Base-by-base conservation (phyloP, 495 filamentous ascomycete species). In the Hyphodiscus hymeniophilus region DNA sequence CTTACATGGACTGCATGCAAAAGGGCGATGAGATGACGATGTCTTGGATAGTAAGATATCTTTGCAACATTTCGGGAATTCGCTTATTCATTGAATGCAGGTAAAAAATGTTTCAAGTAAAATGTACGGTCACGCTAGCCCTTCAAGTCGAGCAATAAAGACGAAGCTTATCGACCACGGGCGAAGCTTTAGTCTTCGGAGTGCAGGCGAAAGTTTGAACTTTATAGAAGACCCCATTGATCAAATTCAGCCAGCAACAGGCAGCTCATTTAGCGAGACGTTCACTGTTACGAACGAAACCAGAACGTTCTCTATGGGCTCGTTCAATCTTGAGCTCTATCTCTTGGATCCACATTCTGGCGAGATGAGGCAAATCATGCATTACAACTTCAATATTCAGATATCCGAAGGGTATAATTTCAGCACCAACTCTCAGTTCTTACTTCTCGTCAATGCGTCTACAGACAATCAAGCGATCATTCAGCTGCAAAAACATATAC, bases 1-100 rank as follows among this genome's bases (percentile, higher is more conserved):
- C 30, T n/a, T 61, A 56, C 35, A 44, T 61, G 1, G 59, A 61
- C 45, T 59, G 59, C 24, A 52, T 61, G n/a, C 42, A 49, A 16
- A 58, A 56, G 35, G 59, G 56, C 12, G 50, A 55, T 22, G 45
- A 30, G 13, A 52, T 59, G 3, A 46, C 22, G 15, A 59, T 57
- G 21, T 49, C 43, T 8, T 61, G 59, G 59, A 49, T 48, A 10
- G 45, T 60, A 49, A 42, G 50, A n/a, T 47, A 28, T 28, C 10
- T 10, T 10, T 28, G 10, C 10, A 5, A 5, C 4, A 28, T 10
- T 28, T 28, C 26, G 10, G 4, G 26, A 28, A 28, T 10, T 10
- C 4, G 10, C 26, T 28, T 5, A 28, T 28, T 28, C n/a, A 28
- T 10, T 28, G 26, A 28, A 10, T 20, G 1, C 42, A 59, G 56